Percentiles rank a stretch among this genome's conserved stretches.
Conservation (phyloP, 768 basidiomycete genomes). For the Suillus occidentalis region DNA sequence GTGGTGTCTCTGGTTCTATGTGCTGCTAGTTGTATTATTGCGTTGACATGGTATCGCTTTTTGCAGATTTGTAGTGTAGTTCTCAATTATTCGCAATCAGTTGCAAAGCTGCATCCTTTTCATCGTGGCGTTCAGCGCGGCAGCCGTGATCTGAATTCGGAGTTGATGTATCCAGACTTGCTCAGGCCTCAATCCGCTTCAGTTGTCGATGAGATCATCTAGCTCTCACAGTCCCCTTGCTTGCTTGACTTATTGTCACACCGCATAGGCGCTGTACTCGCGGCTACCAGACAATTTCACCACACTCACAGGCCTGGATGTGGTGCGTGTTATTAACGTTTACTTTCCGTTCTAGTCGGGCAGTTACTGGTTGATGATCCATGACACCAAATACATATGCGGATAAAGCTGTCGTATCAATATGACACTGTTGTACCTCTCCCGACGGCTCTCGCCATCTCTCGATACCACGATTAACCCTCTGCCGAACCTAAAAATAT, state of each 20-base stretch:
- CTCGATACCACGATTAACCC: too few relatives aligned
- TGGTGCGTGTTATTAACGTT: not conserved
- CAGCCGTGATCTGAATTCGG: not conserved
- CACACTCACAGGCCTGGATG: not conserved
- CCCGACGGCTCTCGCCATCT: too few relatives aligned
- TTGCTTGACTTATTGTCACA: not conserved
- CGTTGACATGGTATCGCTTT: not conserved
- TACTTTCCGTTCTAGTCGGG: not conserved
- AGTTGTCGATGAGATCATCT: not conserved
- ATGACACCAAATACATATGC: not conserved
- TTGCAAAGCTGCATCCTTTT: not conserved
- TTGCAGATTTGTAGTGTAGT: not conserved
- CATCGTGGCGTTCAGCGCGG: not conserved
- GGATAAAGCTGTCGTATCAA: not conserved
- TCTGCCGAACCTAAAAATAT: too few relatives aligned
- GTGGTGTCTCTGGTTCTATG: not conserved
- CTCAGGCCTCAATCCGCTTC: not conserved
- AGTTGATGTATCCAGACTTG: too few relatives aligned
- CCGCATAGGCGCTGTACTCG: not conserved
- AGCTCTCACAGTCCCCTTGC: not conserved
- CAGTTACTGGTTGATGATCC: not conserved
- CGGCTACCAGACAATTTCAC: not conserved
- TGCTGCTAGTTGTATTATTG: slow-evolving; percentile 1
- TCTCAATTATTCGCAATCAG: not conserved
- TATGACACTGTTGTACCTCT: not conserved